These are phyloP conservation scores for Aphanocladium album DNA, from an alignment of 2,329 filamentous ascomycete species.

Conservation along the genomic window DNA sequence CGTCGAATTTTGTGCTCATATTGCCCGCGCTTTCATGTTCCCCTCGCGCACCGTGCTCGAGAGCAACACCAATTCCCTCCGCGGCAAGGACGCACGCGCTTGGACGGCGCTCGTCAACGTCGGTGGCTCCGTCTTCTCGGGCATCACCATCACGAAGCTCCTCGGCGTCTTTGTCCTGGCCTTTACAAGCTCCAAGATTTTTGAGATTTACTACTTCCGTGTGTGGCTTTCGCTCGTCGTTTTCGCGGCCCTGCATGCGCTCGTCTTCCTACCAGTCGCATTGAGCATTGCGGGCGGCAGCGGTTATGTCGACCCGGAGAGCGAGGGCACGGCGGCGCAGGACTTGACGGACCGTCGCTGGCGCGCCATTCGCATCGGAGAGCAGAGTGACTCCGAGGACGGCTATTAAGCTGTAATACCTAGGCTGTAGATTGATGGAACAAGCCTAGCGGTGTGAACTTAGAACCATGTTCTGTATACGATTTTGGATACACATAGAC, in stretches of 20 bases:
- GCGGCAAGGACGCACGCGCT: constrained; percentile 75
- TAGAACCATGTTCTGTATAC: background rate
- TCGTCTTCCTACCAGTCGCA: constrained; percentile 87
- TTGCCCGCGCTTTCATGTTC: constrained; percentile 94
- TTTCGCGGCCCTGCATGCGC: constrained; percentile 81
- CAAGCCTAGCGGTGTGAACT: background rate
- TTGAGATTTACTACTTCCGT: constrained; percentile 98
- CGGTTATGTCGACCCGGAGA: constrained; percentile 83
- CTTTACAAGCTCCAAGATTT: constrained; percentile 96
- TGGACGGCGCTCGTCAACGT: constrained; percentile 96
- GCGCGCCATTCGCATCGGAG: constrained; percentile 70
- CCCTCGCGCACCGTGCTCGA: constrained; percentile 79
- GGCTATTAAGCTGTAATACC: constrained; percentile 33
- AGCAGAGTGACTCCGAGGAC: constrained; percentile 70
- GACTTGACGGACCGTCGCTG: constrained; percentile 78
- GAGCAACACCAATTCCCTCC: constrained; percentile 66
- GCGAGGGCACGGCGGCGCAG: constrained; percentile 82
- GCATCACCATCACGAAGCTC: constrained; percentile 93
- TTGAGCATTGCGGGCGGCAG: constrained; percentile 80
- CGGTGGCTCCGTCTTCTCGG: constrained; percentile 88
- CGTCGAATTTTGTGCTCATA: constrained; percentile 96
- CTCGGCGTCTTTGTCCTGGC: constrained; percentile 87
- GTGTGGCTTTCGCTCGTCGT: constrained; percentile 91
- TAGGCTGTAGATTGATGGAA: background rate
- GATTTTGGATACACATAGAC: background rate